Evolutionary conservation across 148 eudicot genomes (phyloP).

Genomic region (Rhododendron ferrugineum): DNA sequence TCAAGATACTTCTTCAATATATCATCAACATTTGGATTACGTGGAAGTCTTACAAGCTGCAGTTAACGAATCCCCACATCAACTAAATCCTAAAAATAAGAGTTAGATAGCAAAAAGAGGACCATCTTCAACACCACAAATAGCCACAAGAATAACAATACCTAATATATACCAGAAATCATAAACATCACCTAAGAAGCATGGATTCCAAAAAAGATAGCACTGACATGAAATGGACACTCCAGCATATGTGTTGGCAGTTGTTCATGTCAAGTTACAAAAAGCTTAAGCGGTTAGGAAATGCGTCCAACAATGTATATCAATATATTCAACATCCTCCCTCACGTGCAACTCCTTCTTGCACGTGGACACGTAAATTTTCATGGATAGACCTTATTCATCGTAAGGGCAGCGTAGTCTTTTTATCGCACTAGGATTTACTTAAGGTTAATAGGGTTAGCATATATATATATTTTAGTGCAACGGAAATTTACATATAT

Average conservation of each 20-base stretch:
- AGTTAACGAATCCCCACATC: constrained; percentile 6
- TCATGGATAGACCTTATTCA: neutral
- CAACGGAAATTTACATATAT: too few relatives aligned
- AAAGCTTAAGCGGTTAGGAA: neutral
- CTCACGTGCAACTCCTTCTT: neutral
- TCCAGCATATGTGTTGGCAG: neutral
- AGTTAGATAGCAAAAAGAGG: neutral
- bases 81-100: neutral
- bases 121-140: neutral
- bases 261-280: neutral
- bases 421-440: neutral
- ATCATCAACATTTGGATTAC: constrained; percentile 49
- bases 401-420: neutral
- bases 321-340: neutral
- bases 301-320: neutral
- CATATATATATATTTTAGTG: too few relatives aligned
- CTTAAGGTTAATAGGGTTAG: neutral
- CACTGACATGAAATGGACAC: neutral
- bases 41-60: constrained; percentile 66
- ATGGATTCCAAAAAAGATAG: neutral
- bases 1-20: constrained; percentile 45
- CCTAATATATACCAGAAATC: neutral
- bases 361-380: neutral
- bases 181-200: neutral
- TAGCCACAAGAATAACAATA: neutral